Base-by-base conservation (phyloP, 495 filamentous ascomycete genomes). In the Symbiotaphrina buchneri region DNA sequence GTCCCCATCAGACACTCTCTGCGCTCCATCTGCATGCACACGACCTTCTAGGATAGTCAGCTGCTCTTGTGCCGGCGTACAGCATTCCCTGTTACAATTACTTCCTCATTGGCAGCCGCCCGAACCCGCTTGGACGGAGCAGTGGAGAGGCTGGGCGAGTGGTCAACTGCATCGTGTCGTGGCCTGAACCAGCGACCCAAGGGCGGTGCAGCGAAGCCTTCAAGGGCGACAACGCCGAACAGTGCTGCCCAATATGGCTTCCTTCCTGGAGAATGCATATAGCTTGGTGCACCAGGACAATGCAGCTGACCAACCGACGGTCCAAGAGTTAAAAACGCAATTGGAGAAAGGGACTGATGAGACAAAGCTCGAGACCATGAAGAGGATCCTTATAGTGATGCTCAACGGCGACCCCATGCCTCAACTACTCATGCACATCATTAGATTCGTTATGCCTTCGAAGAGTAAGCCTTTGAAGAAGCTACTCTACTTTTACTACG, bases 381-480 rank as follows among this genome's bases (percentile, higher is more conserved):
- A 87, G 65, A 73, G 74, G 57, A 77, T 99, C 54, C 63, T 95
- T 39, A 92, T 81, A 38, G 67, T 91, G 50, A 91, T 94, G 84
- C 71, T 99, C 45, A 99, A 94, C 47, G 90, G 90, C 34, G 90
- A 95, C 46, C 80, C 90, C 21, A 83, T 95, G 75, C 71, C 81
- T 23, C 70, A 78, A 42, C 65, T 99, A 11, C 67, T 99, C 40
- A 99, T 99, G 90, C 90, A 94, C 55, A 95, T 99, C 46, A 95
- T 99, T 56, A 77, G 87, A 51, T 95, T 95, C 52, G 80, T 99
- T 40, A 95, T 95, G 90, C 90, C 90, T 1, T 85, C 81, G 34
- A 92, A 79, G 59, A 80, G 73, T 55, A 95, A 95, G 54, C 58
- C 71, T n/a, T 59, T 99, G 43, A 99, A 99, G 66, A 95, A 95